Evolutionary conservation across 805 yeast genomes (phyloP).

Genomic region (Kuraishia piskuri): DNA sequence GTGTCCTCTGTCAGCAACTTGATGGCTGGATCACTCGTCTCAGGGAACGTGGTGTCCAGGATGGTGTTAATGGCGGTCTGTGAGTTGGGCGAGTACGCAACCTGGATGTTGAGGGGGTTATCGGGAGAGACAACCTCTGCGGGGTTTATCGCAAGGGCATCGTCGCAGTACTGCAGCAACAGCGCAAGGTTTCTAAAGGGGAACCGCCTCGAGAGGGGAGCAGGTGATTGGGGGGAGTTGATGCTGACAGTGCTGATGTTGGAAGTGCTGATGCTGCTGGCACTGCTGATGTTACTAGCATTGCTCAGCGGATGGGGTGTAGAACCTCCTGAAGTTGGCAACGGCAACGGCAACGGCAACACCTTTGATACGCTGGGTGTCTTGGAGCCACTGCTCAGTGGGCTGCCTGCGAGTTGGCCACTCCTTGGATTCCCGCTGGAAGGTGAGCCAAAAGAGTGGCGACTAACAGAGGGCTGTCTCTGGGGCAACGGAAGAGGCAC

Average conservation of each 20-base stretch:
- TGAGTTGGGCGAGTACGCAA: conserved; percentile 50
- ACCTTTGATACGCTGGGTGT: no score
- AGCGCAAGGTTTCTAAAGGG: conserved; percentile 55
- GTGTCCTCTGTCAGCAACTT: conserved; percentile 60
- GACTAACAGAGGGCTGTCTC: neutral
- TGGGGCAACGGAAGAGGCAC: neutral
- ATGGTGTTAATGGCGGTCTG: conserved; percentile 44
- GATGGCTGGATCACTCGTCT: conserved; percentile 59
- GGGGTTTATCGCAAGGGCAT: conserved; percentile 64
- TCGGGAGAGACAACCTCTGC: conserved; percentile 39
- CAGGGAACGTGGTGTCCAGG: conserved; percentile 29
- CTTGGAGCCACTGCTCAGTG: neutral
- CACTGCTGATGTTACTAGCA: neutral
- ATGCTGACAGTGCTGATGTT: no score
- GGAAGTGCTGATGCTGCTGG: no score
- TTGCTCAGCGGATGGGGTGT: neutral
- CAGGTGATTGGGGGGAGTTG: no score
- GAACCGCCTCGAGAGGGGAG: conserved; percentile 34
- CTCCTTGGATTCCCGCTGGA: neutral
- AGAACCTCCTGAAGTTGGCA: conserved; percentile 17
- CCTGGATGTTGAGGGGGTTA: conserved; percentile 13
- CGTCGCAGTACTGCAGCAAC: conserved; percentile 60
- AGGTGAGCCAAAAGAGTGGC: neutral
- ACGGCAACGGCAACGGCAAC: no score
- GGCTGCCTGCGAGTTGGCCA: neutral